Evolutionary conservation across 1,284 basidiomycete genomes (phyloP).

Genomic region (Sporisorium scitamineum): DNA sequence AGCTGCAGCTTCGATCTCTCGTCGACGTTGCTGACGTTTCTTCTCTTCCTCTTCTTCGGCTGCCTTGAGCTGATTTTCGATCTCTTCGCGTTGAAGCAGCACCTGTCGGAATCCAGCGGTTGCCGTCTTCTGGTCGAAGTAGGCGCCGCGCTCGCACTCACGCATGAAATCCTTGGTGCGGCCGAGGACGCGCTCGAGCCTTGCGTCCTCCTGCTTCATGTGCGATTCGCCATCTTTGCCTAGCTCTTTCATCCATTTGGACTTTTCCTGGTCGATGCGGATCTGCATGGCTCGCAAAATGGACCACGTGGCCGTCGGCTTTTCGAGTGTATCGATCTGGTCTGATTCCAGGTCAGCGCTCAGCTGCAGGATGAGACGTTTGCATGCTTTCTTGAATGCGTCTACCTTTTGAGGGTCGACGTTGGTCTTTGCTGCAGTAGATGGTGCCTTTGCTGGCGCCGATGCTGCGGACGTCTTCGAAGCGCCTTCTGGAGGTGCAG

Average conservation of each 20-base stretch:
- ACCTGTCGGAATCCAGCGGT: slow-evolving; percentile 54
- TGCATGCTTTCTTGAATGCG: slow-evolving; percentile 22
- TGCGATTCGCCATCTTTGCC: slow-evolving; percentile 35
- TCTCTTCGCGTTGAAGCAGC: slow-evolving; percentile 53
- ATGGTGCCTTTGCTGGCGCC: background rate
- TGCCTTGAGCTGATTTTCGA: slow-evolving; percentile 50
- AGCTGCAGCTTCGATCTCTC: slow-evolving; percentile 71
- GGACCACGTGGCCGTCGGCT: slow-evolving; percentile 57
- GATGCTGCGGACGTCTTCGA: slow-evolving; percentile 1
- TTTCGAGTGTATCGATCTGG: slow-evolving; percentile 58
- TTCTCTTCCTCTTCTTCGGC: slow-evolving; percentile 35
- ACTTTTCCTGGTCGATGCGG: slow-evolving; percentile 60
- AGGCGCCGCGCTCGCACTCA: slow-evolving; percentile 57
- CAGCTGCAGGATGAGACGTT: slow-evolving; percentile 27
- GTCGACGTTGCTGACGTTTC: slow-evolving; percentile 71
- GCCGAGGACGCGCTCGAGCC: slow-evolving; percentile 37
- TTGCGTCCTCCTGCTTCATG: slow-evolving; percentile 37
- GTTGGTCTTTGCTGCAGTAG: background rate
- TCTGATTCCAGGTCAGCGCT: slow-evolving; percentile 43
- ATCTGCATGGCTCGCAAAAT: slow-evolving; percentile 53
- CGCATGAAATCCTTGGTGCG: slow-evolving; percentile 58
- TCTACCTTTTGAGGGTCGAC: slow-evolving; percentile 32
- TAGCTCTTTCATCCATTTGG: slow-evolving; percentile 54
- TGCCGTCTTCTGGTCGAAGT: slow-evolving; percentile 55
- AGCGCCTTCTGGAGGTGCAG: slow-evolving; percentile 12